Conservation (phyloP, 2,329 filamentous ascomycete species). For the Coccinonectria pachysandricola region DNA sequence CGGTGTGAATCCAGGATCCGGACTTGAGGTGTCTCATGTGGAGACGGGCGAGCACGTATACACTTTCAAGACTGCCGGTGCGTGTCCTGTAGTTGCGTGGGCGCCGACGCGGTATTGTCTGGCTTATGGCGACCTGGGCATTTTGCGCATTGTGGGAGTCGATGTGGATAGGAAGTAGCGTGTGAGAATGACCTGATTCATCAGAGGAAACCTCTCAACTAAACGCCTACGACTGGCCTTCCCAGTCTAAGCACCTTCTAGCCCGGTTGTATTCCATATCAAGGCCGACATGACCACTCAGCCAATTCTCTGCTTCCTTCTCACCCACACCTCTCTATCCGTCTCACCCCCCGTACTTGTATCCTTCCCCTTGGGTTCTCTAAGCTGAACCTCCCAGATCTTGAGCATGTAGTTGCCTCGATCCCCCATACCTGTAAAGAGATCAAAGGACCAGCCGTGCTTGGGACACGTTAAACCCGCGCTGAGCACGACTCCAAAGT, state of each 20-base stretch:
- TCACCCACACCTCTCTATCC: constrained; percentile 33
- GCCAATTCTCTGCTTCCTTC: constrained; percentile 30
- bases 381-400: constrained; percentile 53
- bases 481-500: constrained; percentile 55
- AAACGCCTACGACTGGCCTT: too few species aligned
- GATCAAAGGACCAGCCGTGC: constrained; percentile 62
- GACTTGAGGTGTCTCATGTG: constrained; percentile 59
- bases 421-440: constrained; percentile 52
- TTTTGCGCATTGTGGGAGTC: constrained; percentile 57
- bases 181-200: too few species aligned
- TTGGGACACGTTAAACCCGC: constrained; percentile 57
- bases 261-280: too few species aligned
- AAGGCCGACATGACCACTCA: too few species aligned
- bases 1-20: too few species aligned
- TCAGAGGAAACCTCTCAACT: too few species aligned
- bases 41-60: constrained; percentile 66
- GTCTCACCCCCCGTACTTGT: neutral
- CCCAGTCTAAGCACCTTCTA: too few species aligned
- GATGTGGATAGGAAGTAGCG: constrained; percentile 34
- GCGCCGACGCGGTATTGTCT: constrained; percentile 65
- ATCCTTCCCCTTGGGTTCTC: constrained; percentile 15
- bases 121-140: constrained; percentile 61
- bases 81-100: constrained; percentile 62
- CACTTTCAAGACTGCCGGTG: constrained; percentile 56
- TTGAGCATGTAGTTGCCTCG: constrained; percentile 50